Evolutionary conservation across 2,329 filamentous ascomycete species (phyloP), one percentile per base, ranked within the genome.

Genomic region (Amesomyces nigricolor): DNA sequence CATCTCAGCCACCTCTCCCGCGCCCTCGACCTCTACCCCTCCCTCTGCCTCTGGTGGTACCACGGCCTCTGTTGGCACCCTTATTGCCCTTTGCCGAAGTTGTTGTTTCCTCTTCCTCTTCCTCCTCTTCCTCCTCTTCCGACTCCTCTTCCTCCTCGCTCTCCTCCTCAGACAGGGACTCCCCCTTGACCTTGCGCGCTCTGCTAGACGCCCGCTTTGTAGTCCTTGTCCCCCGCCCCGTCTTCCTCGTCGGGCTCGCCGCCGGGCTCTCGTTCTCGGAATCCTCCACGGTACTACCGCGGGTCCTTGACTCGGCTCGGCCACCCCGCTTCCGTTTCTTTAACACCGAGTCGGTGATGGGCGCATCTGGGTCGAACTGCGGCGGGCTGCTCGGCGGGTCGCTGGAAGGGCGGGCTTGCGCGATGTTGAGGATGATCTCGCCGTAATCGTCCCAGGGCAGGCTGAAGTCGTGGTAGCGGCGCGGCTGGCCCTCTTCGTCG

Each of bases 401-500:
- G 63, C 74, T 77, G 3, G 8, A 9, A 13, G 73, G 70, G 47
- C 74, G 71, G 11, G 74, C 75, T 39, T 71, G 65, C 13, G 73
- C 73, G 53, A 73, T 73, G 47, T 72, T 71, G 69, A 75, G 70
- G 65, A 78, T 80, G 54, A 72, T 58, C 16, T 77, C 74, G 58
- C 73, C 70, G 64, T 74, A 80, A 1, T 76, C 71, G 14, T 65
- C 65, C 8, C 66, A 64, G 0, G 85, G 85, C 4, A 89, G 75
- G 29, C 79, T 76, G 62, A 90, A 90, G 26, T 87, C 81, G 52
- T 81, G 77, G 67, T 85, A 89, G 56, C 79, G 77, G 22, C 85
- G 79, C 53, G 79, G 75, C 17, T 79, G 77, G 32, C 77, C 75
- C 37, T 82, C 82, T 35, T 87, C 82, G 32, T 73, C 72, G 42